A percentile compares a stretch with the other conserved stretches of the same genome.
Evolutionary conservation across 495 filamentous ascomycete genomes (phyloP).

Genomic region (Neurospora terricola): DNA sequence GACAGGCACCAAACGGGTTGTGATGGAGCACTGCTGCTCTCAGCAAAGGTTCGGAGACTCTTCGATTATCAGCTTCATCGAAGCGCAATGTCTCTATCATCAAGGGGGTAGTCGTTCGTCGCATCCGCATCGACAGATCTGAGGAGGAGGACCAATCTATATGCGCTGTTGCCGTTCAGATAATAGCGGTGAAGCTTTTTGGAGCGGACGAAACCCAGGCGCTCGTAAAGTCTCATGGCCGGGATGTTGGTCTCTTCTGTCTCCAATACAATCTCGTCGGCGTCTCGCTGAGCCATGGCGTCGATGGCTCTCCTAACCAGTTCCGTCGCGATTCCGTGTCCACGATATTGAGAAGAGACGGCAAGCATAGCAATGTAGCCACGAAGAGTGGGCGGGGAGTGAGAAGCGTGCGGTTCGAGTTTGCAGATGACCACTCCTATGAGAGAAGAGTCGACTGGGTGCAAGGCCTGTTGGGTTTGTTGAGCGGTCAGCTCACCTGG

Average conservation of each 20-base stretch:
- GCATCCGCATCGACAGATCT: constrained; percentile 39
- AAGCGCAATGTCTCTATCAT: constrained; percentile 7
- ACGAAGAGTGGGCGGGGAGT: constrained; percentile 62
- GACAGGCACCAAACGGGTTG: not conserved
- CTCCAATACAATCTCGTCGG: constrained; percentile 93
- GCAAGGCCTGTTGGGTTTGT: constrained; percentile 49
- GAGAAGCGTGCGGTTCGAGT: constrained; percentile 71
- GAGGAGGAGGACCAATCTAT: constrained; percentile 74
- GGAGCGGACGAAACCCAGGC: constrained; percentile 82
- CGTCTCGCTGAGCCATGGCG: constrained; percentile 72
- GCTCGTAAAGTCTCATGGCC: constrained; percentile 87
- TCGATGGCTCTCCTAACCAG: constrained; percentile 87
- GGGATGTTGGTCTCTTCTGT: constrained; percentile 92
- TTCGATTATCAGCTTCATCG: not conserved
- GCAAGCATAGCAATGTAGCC: constrained; percentile 99
- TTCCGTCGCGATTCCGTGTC: constrained; percentile 81
- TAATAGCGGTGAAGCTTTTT: constrained; percentile 96
- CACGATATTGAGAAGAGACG: constrained; percentile 65
- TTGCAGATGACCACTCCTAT: constrained; percentile 95
- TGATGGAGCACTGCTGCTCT: not conserved
- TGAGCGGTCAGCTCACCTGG: constrained; percentile 2
- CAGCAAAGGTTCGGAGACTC: not conserved
- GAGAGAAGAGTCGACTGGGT: constrained; percentile 39
- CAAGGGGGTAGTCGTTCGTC: constrained; percentile 14
- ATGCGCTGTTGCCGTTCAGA: constrained; percentile 91